A percentile compares a stretch with the other conserved stretches of the same genome.
Conservation (phyloP, 2,329 filamentous ascomycete species). For the Plectosphaerella plurivora region DNA sequence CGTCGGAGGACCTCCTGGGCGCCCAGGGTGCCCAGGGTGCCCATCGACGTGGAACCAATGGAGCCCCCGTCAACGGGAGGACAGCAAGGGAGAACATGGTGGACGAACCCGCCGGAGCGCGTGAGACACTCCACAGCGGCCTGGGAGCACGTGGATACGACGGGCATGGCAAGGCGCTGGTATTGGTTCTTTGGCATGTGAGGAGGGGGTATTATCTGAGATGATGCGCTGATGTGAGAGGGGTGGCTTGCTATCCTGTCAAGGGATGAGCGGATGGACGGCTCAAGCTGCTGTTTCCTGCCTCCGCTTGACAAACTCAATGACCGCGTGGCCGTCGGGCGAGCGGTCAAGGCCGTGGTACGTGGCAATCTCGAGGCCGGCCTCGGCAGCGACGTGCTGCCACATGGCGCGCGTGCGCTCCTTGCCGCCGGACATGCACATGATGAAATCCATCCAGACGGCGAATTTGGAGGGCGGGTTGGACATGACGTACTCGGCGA, state of each 20-base stretch:
- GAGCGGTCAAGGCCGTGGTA: slow-evolving; percentile 10
- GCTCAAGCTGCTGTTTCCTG: background rate
- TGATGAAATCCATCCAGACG: slow-evolving; percentile 22
- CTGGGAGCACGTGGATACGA: background rate
- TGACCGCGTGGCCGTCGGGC: slow-evolving; percentile 9
- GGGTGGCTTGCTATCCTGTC: background rate
- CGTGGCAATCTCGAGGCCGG: slow-evolving; percentile 21
- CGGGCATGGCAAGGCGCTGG: background rate
- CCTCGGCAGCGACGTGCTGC: slow-evolving; percentile 14
- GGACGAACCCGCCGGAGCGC: background rate
- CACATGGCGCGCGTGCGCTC: slow-evolving; percentile 22
- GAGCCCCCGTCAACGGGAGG: background rate
- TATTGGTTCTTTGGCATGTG: background rate
- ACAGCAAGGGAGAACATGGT: background rate
- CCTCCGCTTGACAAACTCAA: slow-evolving; percentile 14
- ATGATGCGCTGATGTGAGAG: background rate
- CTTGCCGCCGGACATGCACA: slow-evolving; percentile 26
- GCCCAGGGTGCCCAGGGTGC: background rate
- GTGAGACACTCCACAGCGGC: too few relatives aligned
- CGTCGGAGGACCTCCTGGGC: too few relatives aligned
- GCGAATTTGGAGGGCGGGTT: slow-evolving; percentile 19
- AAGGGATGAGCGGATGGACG: background rate
- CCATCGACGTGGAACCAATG: background rate
- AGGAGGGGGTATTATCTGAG: background rate
- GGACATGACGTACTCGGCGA: slow-evolving; percentile 24